Base-by-base conservation (phyloP, 202 grass and related monocot species). In the Bolboschoenoplectus hybrid region DNA sequence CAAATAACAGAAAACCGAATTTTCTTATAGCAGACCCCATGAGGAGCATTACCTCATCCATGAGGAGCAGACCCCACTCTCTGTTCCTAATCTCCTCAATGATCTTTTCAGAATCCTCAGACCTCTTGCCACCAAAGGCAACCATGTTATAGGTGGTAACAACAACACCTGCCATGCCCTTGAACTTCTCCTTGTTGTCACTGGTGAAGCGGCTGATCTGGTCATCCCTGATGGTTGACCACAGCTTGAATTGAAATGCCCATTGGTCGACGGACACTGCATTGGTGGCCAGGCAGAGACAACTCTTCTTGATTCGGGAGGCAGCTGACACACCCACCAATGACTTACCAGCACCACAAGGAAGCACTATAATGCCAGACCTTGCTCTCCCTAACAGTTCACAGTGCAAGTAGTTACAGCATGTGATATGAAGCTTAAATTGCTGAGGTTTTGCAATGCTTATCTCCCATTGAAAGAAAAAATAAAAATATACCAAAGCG, bases 81-180 rank as follows among this genome's bases (percentile, higher is more conserved):
- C 96, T 88, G 73, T 90, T 98, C 45, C 91, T 87, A 44, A 98
- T 98, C 88, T 98, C 96, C 87, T 98, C 89, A 85, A 98, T 98
- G 17, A 98, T 98, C 93, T 95, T 98, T 74, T 98, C 91, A 5
- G 96, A 98, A 73, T 98, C 96, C 88, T 98, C 96, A 63, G 93
- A 95, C 11, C 96, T 71, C 79, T 98, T 98, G 50, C 93, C 96
- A 51, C 89, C 90, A 87, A 98, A 98, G 47, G 96, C 96, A 87
- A 98, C 93, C 96, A 98, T 98, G 43, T 95, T 98, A 90, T 96
- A 98, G 3, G 96, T 98, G 7, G 96, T 98, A 41, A 98, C 96
- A 56, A 98, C 93, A 58, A 98, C 91, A 64, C 91, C 64, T 43
- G 96, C 91, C 90, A 94, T 94, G 10, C 96, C 91, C 78, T 90